Base-by-base conservation (phyloP, 108 stramenopile species). In the Stephanodiscus triporus region DNA sequence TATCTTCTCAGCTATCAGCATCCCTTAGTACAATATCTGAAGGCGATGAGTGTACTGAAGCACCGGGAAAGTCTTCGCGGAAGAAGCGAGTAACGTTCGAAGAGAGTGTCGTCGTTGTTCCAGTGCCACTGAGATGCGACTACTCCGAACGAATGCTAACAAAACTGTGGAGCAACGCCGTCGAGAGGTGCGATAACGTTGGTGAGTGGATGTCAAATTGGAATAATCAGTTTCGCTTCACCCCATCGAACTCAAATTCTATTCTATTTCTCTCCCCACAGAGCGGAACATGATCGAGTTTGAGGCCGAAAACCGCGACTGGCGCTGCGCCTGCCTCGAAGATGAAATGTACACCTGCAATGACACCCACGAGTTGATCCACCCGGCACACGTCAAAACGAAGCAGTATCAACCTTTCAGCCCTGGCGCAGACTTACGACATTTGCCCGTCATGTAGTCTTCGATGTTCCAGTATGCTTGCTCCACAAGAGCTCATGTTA, bases 291-390 rank as follows among this genome's bases (percentile, higher is more conserved):
- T 88, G n/a, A 62, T 89, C 2, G 91, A 93, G 55, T 93, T 90
- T 70, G 84, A 82, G 11, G 45, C 78, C 17, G 91, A 93, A 75
- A 87, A 88, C 8, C 88, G 89, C 88, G 84, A 89, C 60, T 90
- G 89, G 91, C 57, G 84, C 17, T 83, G 64, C 53, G 88, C 87
- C 29, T 85, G 83, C 16, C 87, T 90, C 62, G 91, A 93, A 58
- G 91, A 93, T 26, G 87, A 88, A 11, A 93, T 93, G 91, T 91
- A 85, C 76, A 86, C 87, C 59, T 91, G 91, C 68, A 77, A 80
- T 47, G 71, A 76, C 6, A 85, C 81, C 40, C 87, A 87, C 5
- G 88, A 91, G 55, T 73, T 91, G 10, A 81, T 91, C 16, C 91
- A 91, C 75, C 91, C 91, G 54, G 79, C 75, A 20, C 88, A 72